Evolutionary conservation across 2,329 filamentous ascomycete species (phyloP).

Genomic region (Trichophyton mentagrophytes): DNA sequence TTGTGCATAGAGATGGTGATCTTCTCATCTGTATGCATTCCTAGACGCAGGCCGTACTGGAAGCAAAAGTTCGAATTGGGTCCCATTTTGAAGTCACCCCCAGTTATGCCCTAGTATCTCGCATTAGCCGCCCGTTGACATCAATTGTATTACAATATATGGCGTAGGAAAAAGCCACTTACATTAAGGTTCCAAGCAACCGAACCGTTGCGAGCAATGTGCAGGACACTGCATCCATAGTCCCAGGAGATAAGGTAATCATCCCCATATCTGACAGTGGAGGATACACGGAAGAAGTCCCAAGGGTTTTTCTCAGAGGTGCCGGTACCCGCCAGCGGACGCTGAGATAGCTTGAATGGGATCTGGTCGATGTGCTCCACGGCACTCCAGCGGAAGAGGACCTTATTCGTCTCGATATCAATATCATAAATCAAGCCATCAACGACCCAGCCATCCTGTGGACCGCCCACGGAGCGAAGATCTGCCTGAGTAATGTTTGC

Average conservation of each 20-base stretch:
- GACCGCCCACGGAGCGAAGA: constrained; percentile 27
- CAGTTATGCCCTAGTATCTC: constrained; percentile 9
- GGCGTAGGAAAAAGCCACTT: neutral
- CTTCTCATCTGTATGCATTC: neutral
- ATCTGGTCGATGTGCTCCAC: constrained; percentile 30
- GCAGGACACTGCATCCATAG: constrained; percentile 5
- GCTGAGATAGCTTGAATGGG: constrained; percentile 1
- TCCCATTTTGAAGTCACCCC: constrained; percentile 12
- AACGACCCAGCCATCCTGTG: constrained; percentile 27
- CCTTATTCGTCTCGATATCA: constrained; percentile 32
- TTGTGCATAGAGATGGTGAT: constrained; percentile 5
- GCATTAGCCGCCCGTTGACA: neutral
- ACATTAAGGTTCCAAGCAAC: constrained; percentile 10
- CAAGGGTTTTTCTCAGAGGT: constrained; percentile 8
- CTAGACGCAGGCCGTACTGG: constrained; percentile 8
- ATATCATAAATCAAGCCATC: constrained; percentile 37
- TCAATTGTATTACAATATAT: neutral
- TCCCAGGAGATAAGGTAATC: constrained; percentile 10
- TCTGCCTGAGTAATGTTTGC: constrained; percentile 30
- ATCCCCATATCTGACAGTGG: constrained; percentile 9
- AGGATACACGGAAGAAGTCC: constrained; percentile 11
- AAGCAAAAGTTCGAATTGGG: constrained; percentile 10
- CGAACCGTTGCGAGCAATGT: constrained; percentile 3
- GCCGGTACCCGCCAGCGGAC: neutral
- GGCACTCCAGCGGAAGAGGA: constrained; percentile 38